Evolutionary conservation across 257 asterid genomes (phyloP).

Genomic region (Penstemon eatonii): DNA sequence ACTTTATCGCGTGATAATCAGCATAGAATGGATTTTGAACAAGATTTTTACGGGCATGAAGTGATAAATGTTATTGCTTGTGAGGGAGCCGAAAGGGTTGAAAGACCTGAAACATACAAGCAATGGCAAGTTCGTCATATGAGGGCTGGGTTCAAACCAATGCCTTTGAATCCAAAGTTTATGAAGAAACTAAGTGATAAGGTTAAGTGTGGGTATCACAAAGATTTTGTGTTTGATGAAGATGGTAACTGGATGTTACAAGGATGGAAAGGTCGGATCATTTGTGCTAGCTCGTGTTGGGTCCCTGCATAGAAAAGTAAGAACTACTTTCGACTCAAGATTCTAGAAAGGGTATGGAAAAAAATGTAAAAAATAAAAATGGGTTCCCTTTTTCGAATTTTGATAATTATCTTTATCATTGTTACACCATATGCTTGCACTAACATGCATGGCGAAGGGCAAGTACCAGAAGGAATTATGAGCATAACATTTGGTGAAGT

Average conservation of each 20-base stretch:
- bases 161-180: slow-evolving; percentile 28
- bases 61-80: slow-evolving; percentile 47
- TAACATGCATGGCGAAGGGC: too few species aligned
- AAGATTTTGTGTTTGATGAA: slow-evolving; percentile 43
- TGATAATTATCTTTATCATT: too few species aligned
- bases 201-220: slow-evolving; percentile 35
- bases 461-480: too few species aligned
- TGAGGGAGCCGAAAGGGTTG: slow-evolving; percentile 49
- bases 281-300: slow-evolving; percentile 18
- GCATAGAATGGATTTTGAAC: slow-evolving; percentile 35
- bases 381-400: too few species aligned
- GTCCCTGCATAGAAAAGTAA: background rate
- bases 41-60: slow-evolving; percentile 39
- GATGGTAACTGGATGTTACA: slow-evolving; percentile 12
- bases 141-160: slow-evolving; percentile 40
- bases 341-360: too few species aligned
- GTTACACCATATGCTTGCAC: too few species aligned
- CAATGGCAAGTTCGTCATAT: slow-evolving; percentile 44
- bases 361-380: too few species aligned
- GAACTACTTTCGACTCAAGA: too few species aligned
- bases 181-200: slow-evolving; percentile 26
- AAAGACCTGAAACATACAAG: slow-evolving; percentile 48
- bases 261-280: slow-evolving; percentile 23
- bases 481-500: too few species aligned
- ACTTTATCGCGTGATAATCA: slow-evolving; percentile 34